Evolutionary conservation across 176 grass and related monocot species (phyloP), one percentile per base, ranked within the genome.

Genomic region (Rhipidocladum racemiflorum): DNA sequence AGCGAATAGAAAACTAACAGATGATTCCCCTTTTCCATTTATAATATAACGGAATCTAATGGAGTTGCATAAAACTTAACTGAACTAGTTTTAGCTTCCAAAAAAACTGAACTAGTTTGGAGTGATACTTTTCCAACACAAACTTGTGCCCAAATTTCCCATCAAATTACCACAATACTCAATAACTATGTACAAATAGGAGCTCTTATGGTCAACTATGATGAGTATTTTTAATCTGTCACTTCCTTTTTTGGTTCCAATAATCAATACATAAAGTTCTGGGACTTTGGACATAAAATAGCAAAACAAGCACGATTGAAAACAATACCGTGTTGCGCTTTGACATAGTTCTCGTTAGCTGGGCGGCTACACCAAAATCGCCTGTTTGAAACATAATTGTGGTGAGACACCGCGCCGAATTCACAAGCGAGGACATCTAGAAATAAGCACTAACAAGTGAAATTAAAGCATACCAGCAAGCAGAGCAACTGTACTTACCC

Each of bases 331-430:
- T 99, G 82, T 99, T 99, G 42, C 96, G 96, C 87, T 99, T 99
- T 82, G 96, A 99, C 96, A 99, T 99, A 62, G 96, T 99, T 85
- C 96, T 95, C 1, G 96, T 99, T 44, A 99, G 89, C 80, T 99
- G 96, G 27, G 96, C 96, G 86, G 96, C 96, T 75, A 99, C 92
- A 61, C 96, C 96, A 87, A 99, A 99, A 88, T 99, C 96, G 9
- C 96, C 96, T 99, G 86, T 85, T 87, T 42, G 69, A 85, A 85
- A 84, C 45, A 74, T 85, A 28, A 43, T 72, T 65, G 32, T 36
- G 59, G 61, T 70, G 59, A 53, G 74, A 78, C 28, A 75, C 51
- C 77, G 75, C 70, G 48, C 28, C 50, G 0, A 86, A 81, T 70
- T 80, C 40, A 72, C 42, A 72, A 39, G 38, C 40, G 6, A 74